Evolutionary conservation across 1,284 basidiomycete species (phyloP).

Genomic region (Austroboletus rostrupii): DNA sequence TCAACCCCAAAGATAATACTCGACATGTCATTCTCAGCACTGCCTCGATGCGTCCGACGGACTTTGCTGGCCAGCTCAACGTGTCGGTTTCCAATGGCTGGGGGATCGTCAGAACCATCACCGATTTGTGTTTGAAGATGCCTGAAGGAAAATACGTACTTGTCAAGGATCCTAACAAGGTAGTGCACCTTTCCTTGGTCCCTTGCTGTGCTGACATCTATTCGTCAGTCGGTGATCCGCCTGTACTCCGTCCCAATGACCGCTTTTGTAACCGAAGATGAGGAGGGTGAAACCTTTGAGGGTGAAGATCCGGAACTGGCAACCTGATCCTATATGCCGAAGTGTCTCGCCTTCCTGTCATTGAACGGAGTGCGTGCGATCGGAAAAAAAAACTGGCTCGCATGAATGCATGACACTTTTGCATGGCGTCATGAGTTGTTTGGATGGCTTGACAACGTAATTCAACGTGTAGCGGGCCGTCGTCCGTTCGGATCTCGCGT

Average conservation of each 20-base stretch:
- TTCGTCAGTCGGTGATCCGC: constrained; percentile 80
- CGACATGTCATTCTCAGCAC: constrained; percentile 96
- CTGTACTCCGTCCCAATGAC: constrained; percentile 88
- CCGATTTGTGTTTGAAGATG: constrained; percentile 90
- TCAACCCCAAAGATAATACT: constrained; percentile 89
- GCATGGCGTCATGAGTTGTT: too few relatives aligned
- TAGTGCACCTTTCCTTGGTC: constrained; percentile 30
- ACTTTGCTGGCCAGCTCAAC: constrained; percentile 95
- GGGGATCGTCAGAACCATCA: constrained; percentile 95
- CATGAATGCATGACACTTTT: too few relatives aligned
- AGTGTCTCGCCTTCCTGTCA: neutral
- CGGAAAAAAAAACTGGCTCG: neutral
- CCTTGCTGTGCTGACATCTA: constrained; percentile 5
- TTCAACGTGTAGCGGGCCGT: too few relatives aligned
- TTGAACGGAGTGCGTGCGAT: neutral
- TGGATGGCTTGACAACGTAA: too few relatives aligned
- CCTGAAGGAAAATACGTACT: constrained; percentile 95
- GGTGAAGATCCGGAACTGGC: constrained; percentile 46
- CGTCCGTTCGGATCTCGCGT: too few relatives aligned
- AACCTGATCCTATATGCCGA: constrained; percentile 10
- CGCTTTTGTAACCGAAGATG: constrained; percentile 72
- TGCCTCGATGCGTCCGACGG: constrained; percentile 90
- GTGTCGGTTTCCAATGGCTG: constrained; percentile 95
- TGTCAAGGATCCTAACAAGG: constrained; percentile 95
- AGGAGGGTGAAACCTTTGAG: constrained; percentile 50